Evolutionary conservation across 2,329 filamentous ascomycete species (phyloP), one percentile per base, ranked within the genome.

Genomic region (Fusarium avenaceum): DNA sequence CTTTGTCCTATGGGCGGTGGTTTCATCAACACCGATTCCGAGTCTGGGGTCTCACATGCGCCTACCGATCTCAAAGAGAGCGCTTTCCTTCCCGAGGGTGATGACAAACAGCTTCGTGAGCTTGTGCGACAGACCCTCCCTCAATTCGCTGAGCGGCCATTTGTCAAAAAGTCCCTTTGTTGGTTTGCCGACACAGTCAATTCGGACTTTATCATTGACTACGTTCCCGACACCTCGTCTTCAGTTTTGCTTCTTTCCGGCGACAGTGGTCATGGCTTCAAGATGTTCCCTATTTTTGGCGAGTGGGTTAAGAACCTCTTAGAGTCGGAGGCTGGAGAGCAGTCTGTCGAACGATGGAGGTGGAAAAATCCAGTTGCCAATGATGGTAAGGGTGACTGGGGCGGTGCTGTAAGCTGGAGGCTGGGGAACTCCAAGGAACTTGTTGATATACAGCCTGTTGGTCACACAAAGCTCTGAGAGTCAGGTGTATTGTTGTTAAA

Each of bases 181-280:
- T 90, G 88, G 88, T 87, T 87, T 62, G 86, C 87, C 1, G 88
- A 90, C 69, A 87, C 86, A 0, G 80, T 76, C 9, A 85, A 89
- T 69, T 88, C 86, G 1, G 85, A 90, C 46, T 90, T 84, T 65
- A 82, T 88, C 48, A 81, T 90, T 43, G 87, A 90, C 71, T 86
- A 82, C 53, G 83, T 89, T 1, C 87, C 87, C 0, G 74, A 78
- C 1, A 85, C 80, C 2, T 76, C 77, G 3, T 82, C 80, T 1
- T 68, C 71, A 0, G 78, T 89, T 4, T 74, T 89, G 4, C 72
- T 88, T 0, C 65, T 85, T 1, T 83, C 85, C 0, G 87, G 87
- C 1, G 87, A 89, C 69, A 89, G 86, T 2, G 87, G 87, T 0
- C 87, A 90, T 70, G 86, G 83, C 0, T 89, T 89, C 74, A 89